Percentiles rank a stretch among this genome's conserved stretches.
phyloP scores from a whole-genome alignment of 441 rosid genomes.

The Raphanus hybrid region DNA sequence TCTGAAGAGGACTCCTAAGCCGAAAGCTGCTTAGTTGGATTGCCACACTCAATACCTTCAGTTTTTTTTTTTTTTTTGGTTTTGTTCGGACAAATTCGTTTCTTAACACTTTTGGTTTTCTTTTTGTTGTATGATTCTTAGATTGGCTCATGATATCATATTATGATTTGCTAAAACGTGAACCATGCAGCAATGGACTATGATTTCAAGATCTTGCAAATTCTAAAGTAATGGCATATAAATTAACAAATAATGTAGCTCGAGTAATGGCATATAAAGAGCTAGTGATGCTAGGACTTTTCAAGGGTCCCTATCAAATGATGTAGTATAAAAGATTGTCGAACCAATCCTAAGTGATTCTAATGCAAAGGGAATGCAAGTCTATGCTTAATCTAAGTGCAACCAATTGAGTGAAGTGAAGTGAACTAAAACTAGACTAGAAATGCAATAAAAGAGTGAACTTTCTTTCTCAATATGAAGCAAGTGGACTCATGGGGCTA shows the following conservation, averaged over 20 bases:
- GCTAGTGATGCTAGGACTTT: no score
- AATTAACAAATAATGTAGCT: neutral
- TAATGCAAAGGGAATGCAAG: no score
- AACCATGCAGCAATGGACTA: slow-evolving; percentile 2
- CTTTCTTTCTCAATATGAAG: no score
- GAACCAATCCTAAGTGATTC: no score
- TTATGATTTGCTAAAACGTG: slow-evolving; percentile 16
- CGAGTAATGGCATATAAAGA: neutral
- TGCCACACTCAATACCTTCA: slow-evolving; percentile 38
- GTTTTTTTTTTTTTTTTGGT: neutral
- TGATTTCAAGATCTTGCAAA: neutral
- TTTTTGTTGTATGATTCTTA: slow-evolving; percentile 27
- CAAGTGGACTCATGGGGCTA: no score
- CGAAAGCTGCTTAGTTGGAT: slow-evolving; percentile 48
- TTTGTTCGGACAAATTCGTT: neutral
- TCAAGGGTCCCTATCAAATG: no score
- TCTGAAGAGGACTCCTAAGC: slow-evolving; percentile 62
- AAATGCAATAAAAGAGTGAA: no score
- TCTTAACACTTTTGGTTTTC: slow-evolving; percentile 7
- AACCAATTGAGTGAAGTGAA: no score
- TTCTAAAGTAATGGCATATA: neutral
- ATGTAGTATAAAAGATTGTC: no score
- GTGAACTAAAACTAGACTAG: no score
- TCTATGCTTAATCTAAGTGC: no score
- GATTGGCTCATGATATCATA: slow-evolving; percentile 26